Evolutionary conservation across 2,329 filamentous ascomycete species (phyloP), one percentile per base, ranked within the genome.

Genomic region (Lecanicillium sp.): DNA sequence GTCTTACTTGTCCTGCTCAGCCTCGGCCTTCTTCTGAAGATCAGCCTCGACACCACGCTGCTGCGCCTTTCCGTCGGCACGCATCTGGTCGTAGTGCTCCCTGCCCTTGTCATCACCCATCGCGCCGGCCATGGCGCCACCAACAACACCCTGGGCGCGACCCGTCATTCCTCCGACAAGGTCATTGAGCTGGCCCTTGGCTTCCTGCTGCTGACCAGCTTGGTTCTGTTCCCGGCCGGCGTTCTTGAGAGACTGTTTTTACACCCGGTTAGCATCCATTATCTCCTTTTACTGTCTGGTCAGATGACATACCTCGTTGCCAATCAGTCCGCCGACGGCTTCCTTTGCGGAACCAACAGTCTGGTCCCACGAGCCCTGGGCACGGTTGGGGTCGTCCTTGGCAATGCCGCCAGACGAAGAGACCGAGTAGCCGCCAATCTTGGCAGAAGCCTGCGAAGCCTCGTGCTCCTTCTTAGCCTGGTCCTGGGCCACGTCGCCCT

Each of bases 321-420:
- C 90, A 18, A 90, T 49, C 5, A 90, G 51, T 14, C 81, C 80
- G 42, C 90, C 90, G 1, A 92, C 46, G 4, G 80, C 69, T 59
- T 96, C 87, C 69, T 96, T 96, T 31, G 81, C 81, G 1, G 83
- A 77, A 37, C 89, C 90, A n/a, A 89, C 56, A 5, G 87, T 94
- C 66, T 96, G 89, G 68, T 95, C 87, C 80, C 84, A 94, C 14
- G 73, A 72, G 31, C 90, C 89, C 14, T 76, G 58, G 17, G 72
- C 66, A 47, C 88, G 85, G 58, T 90, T 70, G 10, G 80, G 69
- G 61, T 86, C 71, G 61, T 95, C 87, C 49, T 76, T 72, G 45
- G 81, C 74, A 35, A 84, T 68, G 27, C 79, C 82, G 34, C 87
- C 87, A 0, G 78, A 75, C 36, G 80, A 69, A 10, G 81, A 81